phyloP scores from a whole-genome alignment of 176 grass and related monocot genomes.

The Oryza rufipogon region DNA sequence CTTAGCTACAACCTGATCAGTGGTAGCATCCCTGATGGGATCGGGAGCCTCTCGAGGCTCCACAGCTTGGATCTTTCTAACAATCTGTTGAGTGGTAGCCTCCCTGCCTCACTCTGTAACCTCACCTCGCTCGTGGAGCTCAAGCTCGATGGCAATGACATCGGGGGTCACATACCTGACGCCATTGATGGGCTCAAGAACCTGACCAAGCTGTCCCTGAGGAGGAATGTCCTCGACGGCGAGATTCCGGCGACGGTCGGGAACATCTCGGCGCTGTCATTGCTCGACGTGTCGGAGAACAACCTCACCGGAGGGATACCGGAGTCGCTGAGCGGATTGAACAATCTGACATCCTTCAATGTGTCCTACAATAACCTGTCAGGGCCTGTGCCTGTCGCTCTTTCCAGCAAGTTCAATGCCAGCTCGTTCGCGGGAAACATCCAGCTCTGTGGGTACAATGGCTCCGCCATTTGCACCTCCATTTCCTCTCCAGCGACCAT shows the following conservation, averaged over 20 bases:
- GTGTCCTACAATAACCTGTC: constrained; percentile 82
- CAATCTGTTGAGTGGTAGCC: constrained; percentile 54
- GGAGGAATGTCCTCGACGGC: constrained; percentile 59
- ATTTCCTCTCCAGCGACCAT: constrained; percentile 46
- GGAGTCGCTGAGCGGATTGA: constrained; percentile 53
- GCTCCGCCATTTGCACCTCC: constrained; percentile 71
- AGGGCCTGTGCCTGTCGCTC: constrained; percentile 62
- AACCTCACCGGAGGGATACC: constrained; percentile 81
- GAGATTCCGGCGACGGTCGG: constrained; percentile 64
- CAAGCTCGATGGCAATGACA: constrained; percentile 59
- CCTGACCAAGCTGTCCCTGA: constrained; percentile 60
- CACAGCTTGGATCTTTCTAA: constrained; percentile 69
- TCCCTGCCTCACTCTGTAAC: constrained; percentile 58
- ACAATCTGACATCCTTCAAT: constrained; percentile 68
- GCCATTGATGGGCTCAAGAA: constrained; percentile 66
- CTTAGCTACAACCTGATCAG: constrained; percentile 61
- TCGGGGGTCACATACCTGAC: constrained; percentile 55
- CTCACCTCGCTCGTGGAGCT: constrained; percentile 55
- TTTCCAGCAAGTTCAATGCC: constrained; percentile 85
- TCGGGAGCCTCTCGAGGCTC: constrained; percentile 65
- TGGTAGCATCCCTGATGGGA: constrained; percentile 72
- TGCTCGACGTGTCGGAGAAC: constrained; percentile 83
- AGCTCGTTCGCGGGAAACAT: constrained; percentile 90
- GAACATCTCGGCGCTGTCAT: constrained; percentile 64
- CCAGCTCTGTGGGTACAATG: constrained; percentile 81